Percentiles rank a stretch among this genome's conserved stretches.
Conservation (phyloP, 164 flowering plant genomes). For the Liquidambar formosana region DNA sequence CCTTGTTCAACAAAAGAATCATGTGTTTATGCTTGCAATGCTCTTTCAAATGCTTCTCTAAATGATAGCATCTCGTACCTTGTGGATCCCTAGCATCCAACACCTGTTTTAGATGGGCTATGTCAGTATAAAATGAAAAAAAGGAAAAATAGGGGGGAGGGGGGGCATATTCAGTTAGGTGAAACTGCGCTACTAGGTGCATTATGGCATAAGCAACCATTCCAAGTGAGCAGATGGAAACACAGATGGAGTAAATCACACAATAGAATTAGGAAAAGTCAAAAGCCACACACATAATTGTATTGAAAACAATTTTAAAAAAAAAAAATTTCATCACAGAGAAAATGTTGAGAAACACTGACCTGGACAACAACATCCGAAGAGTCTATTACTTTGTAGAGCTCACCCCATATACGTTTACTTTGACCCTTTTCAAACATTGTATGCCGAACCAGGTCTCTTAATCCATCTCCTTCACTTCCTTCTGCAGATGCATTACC, state of each 20-base stretch:
- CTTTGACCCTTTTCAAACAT: constrained; percentile 99
- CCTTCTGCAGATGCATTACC: constrained; percentile 44
- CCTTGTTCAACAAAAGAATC: constrained; percentile 92
- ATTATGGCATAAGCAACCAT: not conserved
- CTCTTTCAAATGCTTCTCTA: constrained; percentile 92
- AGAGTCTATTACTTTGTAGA: constrained; percentile 97
- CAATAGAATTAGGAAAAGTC: no score
- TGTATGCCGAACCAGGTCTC: constrained; percentile 87
- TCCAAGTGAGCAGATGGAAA: no score
- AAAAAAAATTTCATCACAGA: not conserved
- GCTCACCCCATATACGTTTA: constrained; percentile 99
- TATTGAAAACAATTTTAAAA: not conserved
- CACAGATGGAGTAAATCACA: no score
- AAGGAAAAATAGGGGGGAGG: not conserved
- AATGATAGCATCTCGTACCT: constrained; percentile 92
- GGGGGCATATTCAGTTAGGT: not conserved
- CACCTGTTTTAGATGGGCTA: constrained; percentile 50
- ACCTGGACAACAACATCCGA: constrained; percentile 99
- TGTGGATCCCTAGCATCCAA: constrained; percentile 98
- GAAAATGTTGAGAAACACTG: not conserved
- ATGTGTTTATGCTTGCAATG: constrained; percentile 91
- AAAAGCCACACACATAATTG: not conserved
- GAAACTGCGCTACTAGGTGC: not conserved
- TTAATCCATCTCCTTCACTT: constrained; percentile 77
- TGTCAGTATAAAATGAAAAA: not conserved